These are phyloP conservation scores for Arxiozyma slooffiae DNA, from an alignment of 1,139 yeast genomes.

Conservation along the genomic window DNA sequence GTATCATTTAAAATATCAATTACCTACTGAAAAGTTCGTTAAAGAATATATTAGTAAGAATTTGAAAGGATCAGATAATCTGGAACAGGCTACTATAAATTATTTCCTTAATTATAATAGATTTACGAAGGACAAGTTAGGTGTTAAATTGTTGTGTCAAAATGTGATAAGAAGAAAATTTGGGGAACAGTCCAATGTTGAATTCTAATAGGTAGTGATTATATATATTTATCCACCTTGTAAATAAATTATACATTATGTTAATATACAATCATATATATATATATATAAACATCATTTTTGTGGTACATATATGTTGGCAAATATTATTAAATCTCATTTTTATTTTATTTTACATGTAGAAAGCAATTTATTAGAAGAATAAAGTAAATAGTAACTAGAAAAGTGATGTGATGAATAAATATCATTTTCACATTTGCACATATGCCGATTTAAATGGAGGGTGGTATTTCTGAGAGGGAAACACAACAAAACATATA, in stretches of 20 bases:
- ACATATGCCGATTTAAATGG: neutral
- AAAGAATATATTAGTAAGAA: conserved; percentile 28
- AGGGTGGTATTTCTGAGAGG: neutral
- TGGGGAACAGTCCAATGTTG: neutral
- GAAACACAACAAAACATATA: neutral
- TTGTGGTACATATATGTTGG: neutral
- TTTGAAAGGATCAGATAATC: conserved; percentile 44
- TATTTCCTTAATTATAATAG: conserved; percentile 40
- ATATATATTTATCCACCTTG: conserved; percentile 5
- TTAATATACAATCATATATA: neutral
- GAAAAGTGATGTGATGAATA: neutral
- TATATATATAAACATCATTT: neutral
- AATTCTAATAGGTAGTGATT: no score
- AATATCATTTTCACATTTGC: neutral
- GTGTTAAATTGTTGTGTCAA: conserved; percentile 38
- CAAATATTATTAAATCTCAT: no score
- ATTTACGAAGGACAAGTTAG: conserved; percentile 46
- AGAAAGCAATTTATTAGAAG: no score
- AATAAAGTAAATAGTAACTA: neutral
- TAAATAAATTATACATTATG: neutral
- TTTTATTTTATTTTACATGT: no score
- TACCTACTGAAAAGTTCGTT: conserved; percentile 60
- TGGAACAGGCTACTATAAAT: conserved; percentile 48
- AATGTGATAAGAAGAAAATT: conserved; percentile 24
- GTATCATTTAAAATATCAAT: conserved; percentile 50